Evolutionary conservation across 345 rosid species (phyloP).

Genomic region (Brassica juncea): DNA sequence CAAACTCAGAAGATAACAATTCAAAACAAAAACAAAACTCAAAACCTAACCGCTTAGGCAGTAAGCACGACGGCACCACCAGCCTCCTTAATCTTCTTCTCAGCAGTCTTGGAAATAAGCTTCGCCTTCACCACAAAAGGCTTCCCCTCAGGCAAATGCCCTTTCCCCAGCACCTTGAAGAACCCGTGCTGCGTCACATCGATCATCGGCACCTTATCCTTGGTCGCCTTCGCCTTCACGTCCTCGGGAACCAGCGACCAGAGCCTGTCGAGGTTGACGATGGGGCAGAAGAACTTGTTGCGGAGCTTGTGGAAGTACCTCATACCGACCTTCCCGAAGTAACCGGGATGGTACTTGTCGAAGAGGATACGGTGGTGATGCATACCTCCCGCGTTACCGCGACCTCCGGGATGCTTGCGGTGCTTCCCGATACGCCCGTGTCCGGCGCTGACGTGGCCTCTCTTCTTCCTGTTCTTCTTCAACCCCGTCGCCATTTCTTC

Average conservation of each 20-base stretch:
- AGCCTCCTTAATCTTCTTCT: conserved; percentile 71
- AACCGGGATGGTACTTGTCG: conserved; percentile 81
- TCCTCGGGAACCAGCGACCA: conserved; percentile 68
- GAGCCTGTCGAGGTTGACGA: conserved; percentile 67
- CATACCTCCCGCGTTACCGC: conserved; percentile 66
- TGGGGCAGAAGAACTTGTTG: conserved; percentile 65
- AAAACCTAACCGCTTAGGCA: conserved; percentile 30
- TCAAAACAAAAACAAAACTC: neutral
- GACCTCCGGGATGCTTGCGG: conserved; percentile 72
- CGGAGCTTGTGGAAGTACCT: conserved; percentile 70
- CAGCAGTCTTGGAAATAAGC: conserved; percentile 62
- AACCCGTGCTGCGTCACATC: conserved; percentile 65
- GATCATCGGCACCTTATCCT: conserved; percentile 57
- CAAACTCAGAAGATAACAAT: neutral
- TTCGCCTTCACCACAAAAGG: conserved; percentile 69
- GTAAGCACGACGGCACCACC: conserved; percentile 65
- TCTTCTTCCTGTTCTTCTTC: conserved; percentile 79
- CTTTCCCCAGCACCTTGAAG: conserved; percentile 63
- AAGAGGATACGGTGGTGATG: conserved; percentile 74
- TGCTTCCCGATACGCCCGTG: conserved; percentile 83
- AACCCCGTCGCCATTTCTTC: conserved; percentile 52
- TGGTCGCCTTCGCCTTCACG: conserved; percentile 50
- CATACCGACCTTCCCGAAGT: conserved; percentile 52
- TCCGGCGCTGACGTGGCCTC: conserved; percentile 80
- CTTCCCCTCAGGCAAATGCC: conserved; percentile 51